Percentiles rank a stretch among this genome's conserved stretches.
These are phyloP conservation scores for Boletus sp. DNA, from an alignment of 1,284 basidiomycete species.

Conservation along the genomic window DNA sequence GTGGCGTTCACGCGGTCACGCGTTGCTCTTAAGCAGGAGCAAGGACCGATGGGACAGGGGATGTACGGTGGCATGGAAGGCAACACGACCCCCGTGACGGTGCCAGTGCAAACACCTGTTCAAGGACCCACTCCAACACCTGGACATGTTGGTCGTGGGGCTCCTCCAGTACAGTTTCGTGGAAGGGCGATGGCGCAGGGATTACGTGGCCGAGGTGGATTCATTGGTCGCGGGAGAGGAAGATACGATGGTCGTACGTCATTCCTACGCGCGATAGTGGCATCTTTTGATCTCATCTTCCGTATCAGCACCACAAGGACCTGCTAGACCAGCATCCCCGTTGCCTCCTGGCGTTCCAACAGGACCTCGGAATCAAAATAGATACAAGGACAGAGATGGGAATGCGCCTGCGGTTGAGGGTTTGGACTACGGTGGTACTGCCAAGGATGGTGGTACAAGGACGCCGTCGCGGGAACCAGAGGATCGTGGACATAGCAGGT, in stretches of 20 bases:
- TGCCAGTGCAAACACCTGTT: constrained; percentile 32
- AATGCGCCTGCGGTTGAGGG: constrained; percentile 78
- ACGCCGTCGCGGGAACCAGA: constrained; percentile 57
- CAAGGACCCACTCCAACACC: constrained; percentile 33
- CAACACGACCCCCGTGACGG: constrained; percentile 34
- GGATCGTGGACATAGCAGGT: constrained; percentile 51
- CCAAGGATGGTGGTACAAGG: constrained; percentile 39
- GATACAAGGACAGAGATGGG: constrained; percentile 80
- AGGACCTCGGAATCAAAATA: constrained; percentile 79
- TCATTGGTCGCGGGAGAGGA: constrained; percentile 46
- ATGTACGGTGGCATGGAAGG: constrained; percentile 57
- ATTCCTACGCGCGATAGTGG: constrained; percentile 6
- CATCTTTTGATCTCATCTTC: constrained; percentile 5
- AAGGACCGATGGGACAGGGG: constrained; percentile 45
- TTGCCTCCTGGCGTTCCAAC: constrained; percentile 80
- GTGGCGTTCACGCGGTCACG: constrained; percentile 30
- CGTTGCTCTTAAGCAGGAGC: constrained; percentile 35
- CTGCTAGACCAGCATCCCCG: constrained; percentile 71
- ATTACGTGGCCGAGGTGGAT: constrained; percentile 42
- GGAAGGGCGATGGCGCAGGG: constrained; percentile 46
- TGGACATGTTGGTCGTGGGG: constrained; percentile 42
- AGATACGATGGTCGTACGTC: constrained; percentile 41
- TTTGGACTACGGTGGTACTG: constrained; percentile 73
- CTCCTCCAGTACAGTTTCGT: constrained; percentile 51
- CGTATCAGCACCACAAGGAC: constrained; percentile 42